These are phyloP conservation scores for Brassica napus DNA, from an alignment of 345 rosid genomes.

Conservation along the genomic window DNA sequence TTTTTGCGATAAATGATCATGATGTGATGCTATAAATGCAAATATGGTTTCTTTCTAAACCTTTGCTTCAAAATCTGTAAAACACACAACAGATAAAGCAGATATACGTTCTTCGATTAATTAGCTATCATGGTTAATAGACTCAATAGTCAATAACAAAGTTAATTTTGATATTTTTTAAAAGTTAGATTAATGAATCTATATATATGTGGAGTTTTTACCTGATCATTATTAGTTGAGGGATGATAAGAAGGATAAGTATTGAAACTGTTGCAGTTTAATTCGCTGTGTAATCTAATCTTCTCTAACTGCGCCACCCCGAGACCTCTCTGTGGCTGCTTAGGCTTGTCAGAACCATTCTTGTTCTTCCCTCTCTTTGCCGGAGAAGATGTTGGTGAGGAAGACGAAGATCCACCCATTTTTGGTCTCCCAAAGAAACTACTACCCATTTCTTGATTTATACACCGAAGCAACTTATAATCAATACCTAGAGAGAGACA, in stretches of 20 bases:
- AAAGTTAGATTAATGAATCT: conserved; percentile 18
- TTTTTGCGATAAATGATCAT: background rate
- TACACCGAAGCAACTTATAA: background rate
- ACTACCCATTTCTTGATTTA: conserved; percentile 59
- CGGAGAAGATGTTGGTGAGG: conserved; percentile 40
- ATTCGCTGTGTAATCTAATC: conserved; percentile 72
- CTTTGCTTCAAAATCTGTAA: background rate
- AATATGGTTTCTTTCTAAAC: background rate
- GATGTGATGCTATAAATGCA: background rate
- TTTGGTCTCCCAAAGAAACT: conserved; percentile 73
- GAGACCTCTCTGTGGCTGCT: conserved; percentile 95
- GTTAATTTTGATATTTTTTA: background rate
- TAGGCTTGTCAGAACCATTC: conserved; percentile 69
- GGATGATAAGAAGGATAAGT: conserved; percentile 52
- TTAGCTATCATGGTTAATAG: background rate
- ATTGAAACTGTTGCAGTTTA: conserved; percentile 38
- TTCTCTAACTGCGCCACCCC: conserved; percentile 97
- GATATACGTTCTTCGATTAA: background rate
- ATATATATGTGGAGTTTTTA: conserved; percentile 21
- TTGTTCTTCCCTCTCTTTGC: conserved; percentile 83
- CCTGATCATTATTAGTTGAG: conserved; percentile 65
- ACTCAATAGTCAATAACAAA: background rate
- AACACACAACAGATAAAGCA: background rate
- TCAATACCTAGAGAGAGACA: conserved; percentile 32
- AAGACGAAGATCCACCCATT: conserved; percentile 46